These are phyloP conservation scores for Fusarium odoratissimum DNA, from an alignment of 2,329 filamentous ascomycete genomes.

Conservation along the genomic window DNA sequence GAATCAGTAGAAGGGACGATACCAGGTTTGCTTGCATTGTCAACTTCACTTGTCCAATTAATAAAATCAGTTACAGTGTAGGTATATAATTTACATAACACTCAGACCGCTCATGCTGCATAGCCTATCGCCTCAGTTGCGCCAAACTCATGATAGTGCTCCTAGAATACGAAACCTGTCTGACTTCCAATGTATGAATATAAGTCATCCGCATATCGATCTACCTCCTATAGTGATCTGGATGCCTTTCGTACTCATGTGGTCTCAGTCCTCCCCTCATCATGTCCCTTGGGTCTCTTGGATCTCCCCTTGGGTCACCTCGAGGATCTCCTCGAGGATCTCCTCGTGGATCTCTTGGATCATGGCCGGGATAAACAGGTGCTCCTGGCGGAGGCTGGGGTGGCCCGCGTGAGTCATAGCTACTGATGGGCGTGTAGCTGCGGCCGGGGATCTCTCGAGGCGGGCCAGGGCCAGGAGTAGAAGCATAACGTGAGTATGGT, in stretches of 20 bases:
- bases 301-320: slow-evolving; percentile 48
- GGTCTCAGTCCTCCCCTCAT: slow-evolving; percentile 58
- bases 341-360: slow-evolving; percentile 47
- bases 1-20: background rate
- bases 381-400: slow-evolving; percentile 50
- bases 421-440: slow-evolving; percentile 58
- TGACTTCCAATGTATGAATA: background rate
- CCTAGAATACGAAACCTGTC: background rate
- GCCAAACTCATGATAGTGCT: background rate
- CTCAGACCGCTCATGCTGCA: background rate
- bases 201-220: background rate
- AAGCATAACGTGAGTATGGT: slow-evolving; percentile 58
- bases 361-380: slow-evolving; percentile 48
- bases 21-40: background rate
- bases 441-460: slow-evolving; percentile 57
- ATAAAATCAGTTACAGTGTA: background rate
- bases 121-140: slow-evolving; percentile 1
- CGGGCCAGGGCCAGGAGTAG: slow-evolving; percentile 55
- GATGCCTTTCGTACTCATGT: slow-evolving; percentile 59
- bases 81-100: background rate
- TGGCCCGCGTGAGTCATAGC: slow-evolving; percentile 56
- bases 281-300: slow-evolving; percentile 49
- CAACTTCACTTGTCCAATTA: background rate
- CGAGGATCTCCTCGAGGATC: slow-evolving; percentile 23
- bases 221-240: slow-evolving; percentile 59